Evolutionary conservation across 2,329 filamentous ascomycete genomes (phyloP).

Genomic region (Dactylellina haptotyla): DNA sequence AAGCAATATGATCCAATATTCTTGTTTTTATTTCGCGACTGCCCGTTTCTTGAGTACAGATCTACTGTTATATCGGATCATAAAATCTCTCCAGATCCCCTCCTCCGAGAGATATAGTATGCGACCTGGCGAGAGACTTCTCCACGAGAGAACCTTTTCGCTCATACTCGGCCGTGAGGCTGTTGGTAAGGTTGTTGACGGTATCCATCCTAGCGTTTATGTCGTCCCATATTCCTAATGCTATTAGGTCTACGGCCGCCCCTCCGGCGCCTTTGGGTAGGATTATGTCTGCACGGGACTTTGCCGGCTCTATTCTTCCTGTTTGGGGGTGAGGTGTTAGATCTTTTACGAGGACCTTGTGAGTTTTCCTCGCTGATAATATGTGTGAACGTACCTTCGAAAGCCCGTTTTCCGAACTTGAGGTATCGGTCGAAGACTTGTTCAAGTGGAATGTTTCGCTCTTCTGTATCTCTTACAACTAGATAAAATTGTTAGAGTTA

Average conservation of each 20-base stretch:
- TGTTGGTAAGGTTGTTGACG: conserved; percentile 25
- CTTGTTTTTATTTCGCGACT: neutral
- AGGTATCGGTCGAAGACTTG: conserved; percentile 57
- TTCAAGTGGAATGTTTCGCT: conserved; percentile 54
- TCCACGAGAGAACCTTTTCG: conserved; percentile 28
- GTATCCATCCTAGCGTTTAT: conserved; percentile 50
- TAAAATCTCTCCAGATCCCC: conserved; percentile 48
- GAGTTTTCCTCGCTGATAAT: no score
- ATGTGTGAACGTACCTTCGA: conserved; percentile 51
- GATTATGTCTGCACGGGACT: conserved; percentile 46
- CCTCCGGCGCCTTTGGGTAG: conserved; percentile 55
- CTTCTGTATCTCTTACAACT: conserved; percentile 55
- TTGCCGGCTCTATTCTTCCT: conserved; percentile 51
- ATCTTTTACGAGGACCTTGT: no score
- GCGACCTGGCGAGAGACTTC: conserved; percentile 20
- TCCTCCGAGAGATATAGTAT: conserved; percentile 44
- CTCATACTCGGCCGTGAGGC: conserved; percentile 25
- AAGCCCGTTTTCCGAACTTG: conserved; percentile 56
- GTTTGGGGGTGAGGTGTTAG: neutral
- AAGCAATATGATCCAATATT: conserved; percentile 25
- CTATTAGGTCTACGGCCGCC: conserved; percentile 57
- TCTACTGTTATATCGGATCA: conserved; percentile 36
- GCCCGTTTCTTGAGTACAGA: neutral
- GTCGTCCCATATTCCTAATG: conserved; percentile 57
- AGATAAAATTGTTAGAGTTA: neutral